Evolutionary conservation across 345 rosid genomes (phyloP), one percentile per base, ranked within the genome.

Genomic region (Moringa oleifera): DNA sequence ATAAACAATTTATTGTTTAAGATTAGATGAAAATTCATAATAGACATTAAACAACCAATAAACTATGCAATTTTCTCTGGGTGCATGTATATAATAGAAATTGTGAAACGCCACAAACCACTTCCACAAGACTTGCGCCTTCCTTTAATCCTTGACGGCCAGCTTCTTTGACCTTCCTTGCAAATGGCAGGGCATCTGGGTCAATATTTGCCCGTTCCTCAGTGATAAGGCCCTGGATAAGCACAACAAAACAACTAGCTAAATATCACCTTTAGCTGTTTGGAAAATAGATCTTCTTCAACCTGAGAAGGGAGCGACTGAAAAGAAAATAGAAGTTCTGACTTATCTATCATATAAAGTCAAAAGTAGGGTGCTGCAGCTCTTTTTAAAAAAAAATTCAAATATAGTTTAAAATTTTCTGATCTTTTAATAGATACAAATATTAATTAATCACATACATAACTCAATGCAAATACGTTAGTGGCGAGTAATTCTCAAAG

Each of bases 81-180:
- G 33, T 28, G 33, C 8, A 8, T 28, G 33, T 28, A 28, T 8
- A 8, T 8, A 41, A 11, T 51, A 1, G 23, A 19, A 18, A 23
- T 55, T 11, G 12, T 9, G 17, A 41, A 41, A 41, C 6, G 70
- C 54, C 67, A 83, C 89, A 3, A 41, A 88, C 98, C 98, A 91
- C 98, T 79, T 91, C 96, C 25, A 58, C 88, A 69, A 91, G 91
- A 69, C 77, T 83, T 68, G 96, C 79, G 58, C 99, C 99, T 77
- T 93, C 97, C 70, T 64, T 79, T 58, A 93, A 71, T 77, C 97
- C 97, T 61, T 90, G 97, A 68, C 96, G 99, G 63, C 73, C 79
- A 68, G 74, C 83, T 81, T 90, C 97, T 22, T 85, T 90, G 65
- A 73, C 70, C 69, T 79, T 86, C 77, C 90, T 75, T 59, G 96